A percentile compares a stretch with the other conserved stretches of the same genome.
phyloP scores from a whole-genome alignment of 1,139 yeast species.

The Debaryomyces udenii region DNA sequence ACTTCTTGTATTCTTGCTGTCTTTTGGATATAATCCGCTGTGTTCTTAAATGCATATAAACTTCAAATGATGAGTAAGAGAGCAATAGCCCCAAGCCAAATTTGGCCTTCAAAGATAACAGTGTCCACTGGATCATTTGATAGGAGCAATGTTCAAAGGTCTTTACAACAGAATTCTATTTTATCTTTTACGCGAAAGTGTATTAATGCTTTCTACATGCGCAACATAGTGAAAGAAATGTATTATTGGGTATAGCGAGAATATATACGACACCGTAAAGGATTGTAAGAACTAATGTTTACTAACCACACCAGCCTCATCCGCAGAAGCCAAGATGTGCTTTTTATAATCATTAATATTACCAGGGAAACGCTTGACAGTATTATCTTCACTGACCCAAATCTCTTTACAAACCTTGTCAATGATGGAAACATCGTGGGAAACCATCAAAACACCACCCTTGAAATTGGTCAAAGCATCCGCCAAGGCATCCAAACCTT shows the following conservation, averaged over 20 bases:
- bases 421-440: constrained; percentile 93
- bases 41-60: constrained; percentile 60
- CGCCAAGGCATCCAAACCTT: constrained; percentile 93
- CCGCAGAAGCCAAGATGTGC: constrained; percentile 78
- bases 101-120: constrained; percentile 33
- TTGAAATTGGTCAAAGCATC: constrained; percentile 84
- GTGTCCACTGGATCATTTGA: neutral
- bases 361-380: constrained; percentile 81
- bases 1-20: constrained; percentile 36
- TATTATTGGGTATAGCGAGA: neutral
- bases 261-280: constrained; percentile 3
- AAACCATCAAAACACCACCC: constrained; percentile 97
- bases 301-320: constrained; percentile 84
- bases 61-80: constrained; percentile 70
- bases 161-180: no score
- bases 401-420: constrained; percentile 87
- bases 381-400: constrained; percentile 90
- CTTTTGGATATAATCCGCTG: constrained; percentile 59
- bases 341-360: constrained; percentile 86
- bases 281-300: constrained; percentile 52
- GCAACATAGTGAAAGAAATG: neutral
- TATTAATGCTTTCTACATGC: neutral
- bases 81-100: constrained; percentile 57
- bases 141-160: no score
- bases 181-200: no score